Evolutionary conservation across 495 filamentous ascomycete species (phyloP), one percentile per base, ranked within the genome.

Genomic region (Rusavskia elegans): DNA sequence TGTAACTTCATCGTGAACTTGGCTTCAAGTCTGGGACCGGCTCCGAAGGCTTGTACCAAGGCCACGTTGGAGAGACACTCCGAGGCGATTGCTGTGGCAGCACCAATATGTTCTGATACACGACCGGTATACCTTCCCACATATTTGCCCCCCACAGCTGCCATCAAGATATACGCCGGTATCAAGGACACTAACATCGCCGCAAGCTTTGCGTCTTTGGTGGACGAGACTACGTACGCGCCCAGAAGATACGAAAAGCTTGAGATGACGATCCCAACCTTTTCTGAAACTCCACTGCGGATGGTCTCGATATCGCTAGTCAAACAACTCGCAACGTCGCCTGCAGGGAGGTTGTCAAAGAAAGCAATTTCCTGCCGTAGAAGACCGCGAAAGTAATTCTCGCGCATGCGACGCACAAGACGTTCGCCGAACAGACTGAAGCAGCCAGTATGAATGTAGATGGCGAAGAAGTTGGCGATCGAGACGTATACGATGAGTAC

Each of bases 101-200:
- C 61, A 16, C 71, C 69, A 14, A 72, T 70, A 53, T 69, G 65
- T 32, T 81, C 68, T 2, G 75, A 71, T 59, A 76, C 74, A 9
- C 61, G 59, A 2, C 65, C 68, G 1, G 78, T 71, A 57, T 75
- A 82, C 60, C 79, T 81, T 42, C 77, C 69, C 23, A 83, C 69
- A 55, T 73, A 79, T 45, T 73, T 62, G 21, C 79, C 76, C 23
- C 81, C 80, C 40, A 76, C 71, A 38, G 81, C 68, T 0, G 74
- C 71, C 79, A 84, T 83, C 19, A 83, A 30, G 40, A 85, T 68
- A 56, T 81, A 84, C 16, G 78, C 80, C 0, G 82, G 81, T 25
- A 84, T 64, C 53, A 84, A 54, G 0, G 77, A 80, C 35, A 84
- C 59, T 2, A 80, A 62, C 54, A 78, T 77, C 6, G 59, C 73